These are phyloP conservation scores for Sideroxylon spinosum DNA, from an alignment of 179 eudicot species.

Conservation along the genomic window DNA sequence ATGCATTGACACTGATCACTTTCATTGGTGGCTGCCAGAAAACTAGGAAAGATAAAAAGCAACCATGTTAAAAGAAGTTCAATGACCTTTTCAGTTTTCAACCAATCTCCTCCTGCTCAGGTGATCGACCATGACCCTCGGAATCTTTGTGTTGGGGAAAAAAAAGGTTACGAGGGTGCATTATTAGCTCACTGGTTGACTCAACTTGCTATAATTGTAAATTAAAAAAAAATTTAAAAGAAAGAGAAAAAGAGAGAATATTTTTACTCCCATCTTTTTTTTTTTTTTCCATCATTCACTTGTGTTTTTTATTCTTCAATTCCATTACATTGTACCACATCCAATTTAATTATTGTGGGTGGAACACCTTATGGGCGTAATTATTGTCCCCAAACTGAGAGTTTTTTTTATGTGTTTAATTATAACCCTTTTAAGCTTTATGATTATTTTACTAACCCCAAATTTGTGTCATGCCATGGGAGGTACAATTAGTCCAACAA, in stretches of 20 bases:
- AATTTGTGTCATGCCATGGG: background rate
- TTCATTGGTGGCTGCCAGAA: background rate
- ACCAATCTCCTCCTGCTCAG: background rate
- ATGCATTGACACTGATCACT: background rate
- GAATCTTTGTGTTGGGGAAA: background rate
- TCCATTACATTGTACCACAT: background rate
- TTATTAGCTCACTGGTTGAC: too few species aligned
- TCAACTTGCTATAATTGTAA: background rate
- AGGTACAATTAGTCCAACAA: background rate
- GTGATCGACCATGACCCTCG: background rate
- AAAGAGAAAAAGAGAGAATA: background rate
- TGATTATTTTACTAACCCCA: background rate
- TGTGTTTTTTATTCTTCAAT: background rate
- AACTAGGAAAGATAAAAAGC: background rate
- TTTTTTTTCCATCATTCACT: background rate
- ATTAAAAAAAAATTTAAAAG: background rate
- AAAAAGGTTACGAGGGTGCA: too few species aligned
- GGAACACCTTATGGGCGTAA: slow-evolving; percentile 4
- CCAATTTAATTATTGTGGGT: background rate
- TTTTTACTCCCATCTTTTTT: too few species aligned
- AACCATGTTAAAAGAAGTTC: background rate
- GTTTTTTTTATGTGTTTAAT: background rate
- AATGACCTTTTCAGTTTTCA: background rate
- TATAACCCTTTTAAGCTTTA: background rate
- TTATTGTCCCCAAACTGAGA: background rate